phyloP scores from a whole-genome alignment of 352 stramenopile genomes.

The Saprolegnia parasitica region DNA sequence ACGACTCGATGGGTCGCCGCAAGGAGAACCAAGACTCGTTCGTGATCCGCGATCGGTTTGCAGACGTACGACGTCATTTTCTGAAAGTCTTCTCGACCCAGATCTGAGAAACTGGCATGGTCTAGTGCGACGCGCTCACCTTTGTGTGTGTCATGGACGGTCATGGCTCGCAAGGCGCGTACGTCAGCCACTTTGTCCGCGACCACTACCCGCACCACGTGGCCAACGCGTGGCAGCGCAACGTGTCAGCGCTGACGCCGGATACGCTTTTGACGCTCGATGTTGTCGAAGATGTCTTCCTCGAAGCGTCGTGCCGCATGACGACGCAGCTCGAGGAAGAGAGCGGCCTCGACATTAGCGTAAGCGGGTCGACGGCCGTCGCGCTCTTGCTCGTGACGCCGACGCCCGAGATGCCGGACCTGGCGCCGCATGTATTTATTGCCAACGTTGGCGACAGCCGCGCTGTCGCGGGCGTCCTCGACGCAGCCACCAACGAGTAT shows the following conservation, averaged over 20 bases:
- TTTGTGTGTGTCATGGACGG: conserved; percentile 79
- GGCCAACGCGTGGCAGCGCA: conserved; percentile 37
- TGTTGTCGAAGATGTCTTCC: conserved; percentile 43
- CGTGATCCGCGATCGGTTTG: conserved; percentile 51
- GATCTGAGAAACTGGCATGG: background rate
- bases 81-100: background rate
- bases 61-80: conserved; percentile 26
- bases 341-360: conserved; percentile 60
- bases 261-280: conserved; percentile 32
- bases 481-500: conserved; percentile 33
- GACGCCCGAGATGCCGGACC: background rate
- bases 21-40: conserved; percentile 83
- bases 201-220: conserved; percentile 60
- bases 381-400: conserved; percentile 50
- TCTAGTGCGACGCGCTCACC: conserved; percentile 36
- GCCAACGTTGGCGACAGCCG: conserved; percentile 74
- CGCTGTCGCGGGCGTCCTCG: conserved; percentile 43
- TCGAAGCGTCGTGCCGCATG: conserved; percentile 39
- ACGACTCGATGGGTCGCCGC: conserved; percentile 64
- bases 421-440: conserved; percentile 50
- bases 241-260: conserved; percentile 23
- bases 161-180: conserved; percentile 66
- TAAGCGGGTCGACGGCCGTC: conserved; percentile 73
- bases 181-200: conserved; percentile 65
- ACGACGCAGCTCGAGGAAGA: conserved; percentile 40